Evolutionary conservation across 768 basidiomycete species (phyloP).

Genomic region (Trametes meyenii): DNA sequence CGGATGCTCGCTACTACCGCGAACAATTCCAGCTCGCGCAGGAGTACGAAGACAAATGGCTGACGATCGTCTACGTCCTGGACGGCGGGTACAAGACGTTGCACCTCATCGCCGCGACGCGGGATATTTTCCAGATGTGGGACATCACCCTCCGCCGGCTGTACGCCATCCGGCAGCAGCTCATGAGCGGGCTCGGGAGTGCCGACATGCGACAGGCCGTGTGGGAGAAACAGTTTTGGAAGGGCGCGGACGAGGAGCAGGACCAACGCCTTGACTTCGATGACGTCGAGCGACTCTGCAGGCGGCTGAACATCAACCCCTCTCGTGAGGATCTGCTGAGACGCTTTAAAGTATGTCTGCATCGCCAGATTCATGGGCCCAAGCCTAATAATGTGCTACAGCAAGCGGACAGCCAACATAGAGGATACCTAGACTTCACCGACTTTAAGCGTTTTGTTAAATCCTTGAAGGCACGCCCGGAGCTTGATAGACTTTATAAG

Average conservation of each 20-base stretch:
- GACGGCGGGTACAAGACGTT: constrained; percentile 82
- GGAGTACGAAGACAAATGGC: constrained; percentile 72
- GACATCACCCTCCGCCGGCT: constrained; percentile 65
- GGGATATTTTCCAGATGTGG: constrained; percentile 65
- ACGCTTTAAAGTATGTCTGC: constrained; percentile 55
- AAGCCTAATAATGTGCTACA: constrained; percentile 31
- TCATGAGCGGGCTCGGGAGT: constrained; percentile 69
- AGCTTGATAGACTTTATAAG: constrained; percentile 69
- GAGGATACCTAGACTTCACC: constrained; percentile 69
- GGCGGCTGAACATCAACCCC: constrained; percentile 66
- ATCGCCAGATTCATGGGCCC: too few species aligned
- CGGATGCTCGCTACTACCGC: constrained; percentile 71
- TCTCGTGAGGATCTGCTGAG: constrained; percentile 53
- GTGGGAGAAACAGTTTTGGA: constrained; percentile 87
- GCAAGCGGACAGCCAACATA: constrained; percentile 62
- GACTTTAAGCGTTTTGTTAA: constrained; percentile 86
- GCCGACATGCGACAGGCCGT: constrained; percentile 64
- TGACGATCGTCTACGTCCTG: constrained; percentile 82
- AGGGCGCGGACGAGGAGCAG: constrained; percentile 58
- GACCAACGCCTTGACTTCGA: constrained; percentile 69
- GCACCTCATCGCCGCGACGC: constrained; percentile 76
- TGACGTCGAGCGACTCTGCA: constrained; percentile 73
- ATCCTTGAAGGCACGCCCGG: constrained; percentile 80
- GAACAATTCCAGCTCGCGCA: constrained; percentile 66
- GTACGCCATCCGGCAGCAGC: constrained; percentile 63